Evolutionary conservation across 202 grass and related monocot species (phyloP), one percentile per base, ranked within the genome.

Genomic region (Tripidium arundinaceum): DNA sequence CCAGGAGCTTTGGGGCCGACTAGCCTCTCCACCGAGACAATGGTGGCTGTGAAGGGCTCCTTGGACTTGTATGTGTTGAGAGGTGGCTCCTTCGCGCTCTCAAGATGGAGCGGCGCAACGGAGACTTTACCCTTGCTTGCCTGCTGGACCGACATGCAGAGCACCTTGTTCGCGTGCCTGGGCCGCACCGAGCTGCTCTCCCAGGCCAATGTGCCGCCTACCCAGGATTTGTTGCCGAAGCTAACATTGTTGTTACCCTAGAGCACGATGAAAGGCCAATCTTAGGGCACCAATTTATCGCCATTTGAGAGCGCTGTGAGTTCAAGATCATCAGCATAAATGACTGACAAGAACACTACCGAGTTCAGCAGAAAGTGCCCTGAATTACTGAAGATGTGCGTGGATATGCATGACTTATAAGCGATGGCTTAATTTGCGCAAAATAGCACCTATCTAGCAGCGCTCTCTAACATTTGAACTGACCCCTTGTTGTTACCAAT

Each of bases 11-110:
- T 87, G 14, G 91, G 94, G 2, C 91, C 94, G 11, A 97, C 94
- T n/a, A 89, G 47, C 22, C 91, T 89, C 85, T 97, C 91, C 31
- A 97, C 89, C 0, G 88, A 92, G 61, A 94, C 72, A 22, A 97
- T 94, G 15, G 78, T 97, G 37, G 87, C 94, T 8, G 89, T 97
- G 76, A 90, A 97, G 46, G 91, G 87, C 18, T 75, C 87, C 83
- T 94, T 97, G 0, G 89, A 85, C 65, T 97, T 97, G 81, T 91
- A 93, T 11, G 91, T 88, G 80, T 98, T 91, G 55, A 98, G 96
- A 25, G 92, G 92, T 7, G 96, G 90, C 46, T 90, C 92, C 81
- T 93, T 93, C 10, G 86, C 82, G 58, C 75, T 86, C 81, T 98
- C 96, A 41, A 98, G 81, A 78, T 95, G 77, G 16, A 88, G 82